Evolutionary conservation across 176 grass and related monocot genomes (phyloP), one percentile per base, ranked within the genome.

Genomic region (Saccharum officinarum): DNA sequence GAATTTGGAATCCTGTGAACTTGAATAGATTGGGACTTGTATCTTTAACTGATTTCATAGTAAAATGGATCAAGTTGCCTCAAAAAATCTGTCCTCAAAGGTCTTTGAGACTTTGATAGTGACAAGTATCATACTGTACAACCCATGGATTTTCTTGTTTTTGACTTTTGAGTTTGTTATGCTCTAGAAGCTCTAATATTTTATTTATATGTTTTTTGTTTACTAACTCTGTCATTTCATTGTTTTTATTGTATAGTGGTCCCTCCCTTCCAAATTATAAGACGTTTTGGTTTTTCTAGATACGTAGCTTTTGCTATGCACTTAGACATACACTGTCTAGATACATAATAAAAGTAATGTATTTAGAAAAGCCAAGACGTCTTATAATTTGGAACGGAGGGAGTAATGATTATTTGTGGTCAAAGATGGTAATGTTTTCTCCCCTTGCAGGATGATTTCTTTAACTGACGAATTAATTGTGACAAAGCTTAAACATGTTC

Each of bases 391-490:
- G 18, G 15, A 57, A 57, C 0, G 18, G 17, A 20, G 6, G 52
- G 52, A 57, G 8, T 37, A 34, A 26, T 81, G 22, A 16, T 69
- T 60, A 26, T 45, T 62, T 41, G 73, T 40, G 46, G 78, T 83
- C 55, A 82, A 76, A 76, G 47, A n/a, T 67, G 10, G 7, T 69
- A 75, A 83, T 67, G 62, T 14, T 16, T 36, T 65, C 78, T 49
- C 22, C 40, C 36, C 71, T 47, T 94, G 90, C 93, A 98, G 93
- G 75, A 98, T 98, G 89, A 89, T 95, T 86, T 78, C 41, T 67
- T 88, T 95, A 84, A 95, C 86, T 10, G 96, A 98, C 44, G 96
- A 98, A 71, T 63, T 98, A 81, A 95, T 91, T 44, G 57, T 78
- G 4, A 76, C 91, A 86, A 98, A 95, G 82, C 64, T 95, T 49